These are phyloP conservation scores for Fusarium graminum DNA, from an alignment of 2,329 filamentous ascomycete species.

Conservation along the genomic window DNA sequence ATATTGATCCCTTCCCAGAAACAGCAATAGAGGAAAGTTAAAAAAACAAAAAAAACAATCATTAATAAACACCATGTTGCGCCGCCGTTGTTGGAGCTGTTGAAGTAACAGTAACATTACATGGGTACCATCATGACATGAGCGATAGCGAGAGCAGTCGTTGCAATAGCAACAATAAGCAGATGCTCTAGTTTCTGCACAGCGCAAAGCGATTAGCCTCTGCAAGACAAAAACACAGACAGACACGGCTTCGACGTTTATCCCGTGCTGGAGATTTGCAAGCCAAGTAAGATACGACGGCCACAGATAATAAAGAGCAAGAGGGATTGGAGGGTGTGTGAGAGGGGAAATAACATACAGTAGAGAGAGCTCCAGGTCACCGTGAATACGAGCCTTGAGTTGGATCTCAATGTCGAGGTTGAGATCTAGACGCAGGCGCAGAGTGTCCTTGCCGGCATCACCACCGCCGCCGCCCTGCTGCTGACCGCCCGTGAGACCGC, in stretches of 20 bases:
- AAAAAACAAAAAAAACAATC: constrained; percentile 9
- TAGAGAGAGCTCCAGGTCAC: constrained; percentile 83
- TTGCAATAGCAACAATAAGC: neutral
- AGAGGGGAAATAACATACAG: constrained; percentile 61
- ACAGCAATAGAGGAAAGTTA: constrained; percentile 10
- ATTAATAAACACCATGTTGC: constrained; percentile 38
- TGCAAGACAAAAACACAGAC: constrained; percentile 29
- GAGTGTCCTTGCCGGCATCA: constrained; percentile 70
- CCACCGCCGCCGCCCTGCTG: constrained; percentile 52
- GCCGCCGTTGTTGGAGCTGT: constrained; percentile 28
- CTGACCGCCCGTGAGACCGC: constrained; percentile 56
- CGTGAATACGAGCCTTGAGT: constrained; percentile 86
- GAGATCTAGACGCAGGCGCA: constrained; percentile 78
- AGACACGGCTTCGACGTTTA: constrained; percentile 24
- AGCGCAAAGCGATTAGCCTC: constrained; percentile 46
- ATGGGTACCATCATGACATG: constrained; percentile 38
- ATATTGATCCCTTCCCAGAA: constrained; percentile 30
- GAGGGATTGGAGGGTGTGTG: neutral
- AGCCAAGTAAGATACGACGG: constrained; percentile 47
- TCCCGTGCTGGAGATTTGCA: constrained; percentile 48
- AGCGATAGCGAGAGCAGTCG: constrained; percentile 3
- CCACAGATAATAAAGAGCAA: constrained; percentile 11
- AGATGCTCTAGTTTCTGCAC: constrained; percentile 39
- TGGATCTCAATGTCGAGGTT: constrained; percentile 89
- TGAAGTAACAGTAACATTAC: constrained; percentile 36